A percentile compares a stretch with the other conserved stretches of the same genome.
Conservation (phyloP, 306 rosid genomes). For the Begonia peltatifolia region DNA sequence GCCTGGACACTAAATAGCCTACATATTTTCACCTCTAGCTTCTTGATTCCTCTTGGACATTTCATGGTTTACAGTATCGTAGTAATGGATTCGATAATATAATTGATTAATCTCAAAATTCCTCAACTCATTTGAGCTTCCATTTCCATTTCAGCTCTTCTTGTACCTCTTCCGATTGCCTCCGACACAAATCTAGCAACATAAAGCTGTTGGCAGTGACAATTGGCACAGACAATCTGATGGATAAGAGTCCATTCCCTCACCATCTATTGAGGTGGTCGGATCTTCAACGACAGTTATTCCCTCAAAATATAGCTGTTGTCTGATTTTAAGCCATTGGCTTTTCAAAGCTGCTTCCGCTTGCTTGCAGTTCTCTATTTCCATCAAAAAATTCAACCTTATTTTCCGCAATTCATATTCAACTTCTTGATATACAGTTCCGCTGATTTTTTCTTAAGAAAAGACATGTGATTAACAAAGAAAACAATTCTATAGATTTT, state of each 20-base stretch:
- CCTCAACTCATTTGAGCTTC: slow-evolving; percentile 58
- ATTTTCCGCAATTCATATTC: slow-evolving; percentile 61
- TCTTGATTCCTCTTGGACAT: slow-evolving; percentile 98
- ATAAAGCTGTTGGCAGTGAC: slow-evolving; percentile 58
- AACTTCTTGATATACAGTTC: slow-evolving; percentile 6
- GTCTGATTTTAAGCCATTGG: slow-evolving; percentile 65
- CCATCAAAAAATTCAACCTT: slow-evolving; percentile 52
- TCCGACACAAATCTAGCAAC: slow-evolving; percentile 68
- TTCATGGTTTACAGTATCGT: slow-evolving; percentile 91
- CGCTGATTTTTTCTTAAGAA: too few species aligned
- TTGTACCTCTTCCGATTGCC: slow-evolving; percentile 65
- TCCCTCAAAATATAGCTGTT: slow-evolving; percentile 45
- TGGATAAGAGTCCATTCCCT: slow-evolving; percentile 28
- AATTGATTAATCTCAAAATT: slow-evolving; percentile 87
- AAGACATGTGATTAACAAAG: too few species aligned
- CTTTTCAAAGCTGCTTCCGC: slow-evolving; percentile 58
- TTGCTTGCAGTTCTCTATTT: slow-evolving; percentile 77
- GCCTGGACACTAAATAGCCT: neutral
- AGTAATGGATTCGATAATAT: slow-evolving; percentile 62
- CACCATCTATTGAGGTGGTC: too few species aligned
- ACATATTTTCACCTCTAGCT: slow-evolving; percentile 49
- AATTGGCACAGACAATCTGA: slow-evolving; percentile 51
- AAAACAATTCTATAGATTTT: too few species aligned
- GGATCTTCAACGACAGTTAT: slow-evolving; percentile 50
- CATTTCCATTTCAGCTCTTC: slow-evolving; percentile 76